Conservation (phyloP, 257 asterid species). For the Rehmannia glutinosa region DNA sequence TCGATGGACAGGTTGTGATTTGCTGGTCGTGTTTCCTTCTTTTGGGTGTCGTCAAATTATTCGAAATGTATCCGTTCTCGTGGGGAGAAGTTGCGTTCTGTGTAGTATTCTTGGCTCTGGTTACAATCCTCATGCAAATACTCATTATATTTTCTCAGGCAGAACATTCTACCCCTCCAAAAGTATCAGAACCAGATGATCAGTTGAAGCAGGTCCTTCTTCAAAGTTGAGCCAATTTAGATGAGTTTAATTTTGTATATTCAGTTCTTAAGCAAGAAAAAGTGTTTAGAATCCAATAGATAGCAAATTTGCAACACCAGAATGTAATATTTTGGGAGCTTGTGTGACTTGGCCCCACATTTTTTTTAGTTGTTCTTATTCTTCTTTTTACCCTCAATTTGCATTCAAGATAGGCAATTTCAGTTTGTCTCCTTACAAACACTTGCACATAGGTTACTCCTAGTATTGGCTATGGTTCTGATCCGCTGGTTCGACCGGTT, state of each 20-base stretch:
- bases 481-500: too few relatives aligned
- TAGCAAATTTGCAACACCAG: not conserved
- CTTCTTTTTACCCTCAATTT: not conserved
- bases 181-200: constrained; percentile 30
- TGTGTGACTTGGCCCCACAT: not conserved
- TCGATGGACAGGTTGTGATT: constrained; percentile 51
- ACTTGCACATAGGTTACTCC: too few relatives aligned
- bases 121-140: constrained; percentile 61
- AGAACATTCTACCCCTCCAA: constrained; percentile 45
- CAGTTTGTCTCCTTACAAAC: too few relatives aligned
- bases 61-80: constrained; percentile 57
- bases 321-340: not conserved
- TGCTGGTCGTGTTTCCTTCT: constrained; percentile 57
- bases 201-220: constrained; percentile 50
- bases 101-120: constrained; percentile 48
- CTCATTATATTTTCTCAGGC: constrained; percentile 65
- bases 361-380: not conserved
- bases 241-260: not conserved
- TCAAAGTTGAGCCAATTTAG: constrained; percentile 19
- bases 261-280: not conserved
- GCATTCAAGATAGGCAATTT: too few relatives aligned
- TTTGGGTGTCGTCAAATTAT: constrained; percentile 35
- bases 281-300: not conserved
- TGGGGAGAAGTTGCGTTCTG: constrained; percentile 58
- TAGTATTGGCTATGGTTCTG: too few relatives aligned